Evolutionary conservation across 371 early-diverging fungal species (phyloP).

Genomic region (Rhizopus arrhizus): DNA sequence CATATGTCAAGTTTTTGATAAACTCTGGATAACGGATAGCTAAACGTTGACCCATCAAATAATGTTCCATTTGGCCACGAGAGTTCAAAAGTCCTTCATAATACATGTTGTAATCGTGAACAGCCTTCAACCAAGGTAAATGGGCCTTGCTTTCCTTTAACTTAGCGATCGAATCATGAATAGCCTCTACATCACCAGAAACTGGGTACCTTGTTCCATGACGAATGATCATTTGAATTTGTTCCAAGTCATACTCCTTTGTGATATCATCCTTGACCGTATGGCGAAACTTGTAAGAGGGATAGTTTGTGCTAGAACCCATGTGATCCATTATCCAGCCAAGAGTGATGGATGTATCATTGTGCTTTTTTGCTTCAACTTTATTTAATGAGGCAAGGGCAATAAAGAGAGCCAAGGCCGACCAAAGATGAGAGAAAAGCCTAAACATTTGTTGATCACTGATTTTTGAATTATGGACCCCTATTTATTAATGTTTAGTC

Average conservation of each 20-base stretch:
- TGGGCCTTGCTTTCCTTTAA: slow-evolving; percentile 10
- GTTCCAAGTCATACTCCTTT: slow-evolving; percentile 12
- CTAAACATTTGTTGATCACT: too few species aligned
- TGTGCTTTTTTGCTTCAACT: too few species aligned
- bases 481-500: too few species aligned
- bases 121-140: slow-evolving; percentile 10
- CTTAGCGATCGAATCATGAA: slow-evolving; percentile 13
- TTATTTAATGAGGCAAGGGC: too few species aligned
- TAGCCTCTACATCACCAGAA: slow-evolving; percentile 18
- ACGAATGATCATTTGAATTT: slow-evolving; percentile 35
- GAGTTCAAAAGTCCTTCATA: slow-evolving; percentile 18
- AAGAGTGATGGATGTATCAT: background rate
- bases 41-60: slow-evolving; percentile 28
- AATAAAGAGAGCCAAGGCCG: too few species aligned
- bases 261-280: background rate
- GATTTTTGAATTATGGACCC: too few species aligned
- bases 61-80: slow-evolving; percentile 31
- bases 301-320: slow-evolving; percentile 17
- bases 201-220: slow-evolving; percentile 40
- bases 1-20: slow-evolving; percentile 5
- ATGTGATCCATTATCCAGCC: slow-evolving; percentile 22
- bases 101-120: slow-evolving; percentile 6
- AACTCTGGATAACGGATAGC: slow-evolving; percentile 21
- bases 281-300: slow-evolving; percentile 1
- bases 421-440: too few species aligned